Conservation (phyloP, 352 stramenopile species). For the Globisporangium megalacanthum region DNA sequence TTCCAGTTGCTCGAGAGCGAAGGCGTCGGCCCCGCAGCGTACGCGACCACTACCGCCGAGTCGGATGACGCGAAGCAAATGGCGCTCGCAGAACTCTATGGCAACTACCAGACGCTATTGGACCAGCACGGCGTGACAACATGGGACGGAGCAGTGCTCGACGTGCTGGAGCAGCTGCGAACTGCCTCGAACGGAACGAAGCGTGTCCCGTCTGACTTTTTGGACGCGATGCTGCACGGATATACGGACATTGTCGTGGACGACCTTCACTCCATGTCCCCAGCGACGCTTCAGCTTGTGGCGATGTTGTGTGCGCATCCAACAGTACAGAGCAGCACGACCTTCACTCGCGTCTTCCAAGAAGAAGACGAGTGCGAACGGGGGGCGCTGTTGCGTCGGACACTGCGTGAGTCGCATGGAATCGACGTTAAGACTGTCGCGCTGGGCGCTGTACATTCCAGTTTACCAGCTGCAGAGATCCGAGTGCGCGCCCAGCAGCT, state of each 20-base stretch:
- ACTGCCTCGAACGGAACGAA: slow-evolving; percentile 4
- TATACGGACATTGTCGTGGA: slow-evolving; percentile 71
- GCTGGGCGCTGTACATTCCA: not conserved
- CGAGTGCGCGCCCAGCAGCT: slow-evolving; percentile 5
- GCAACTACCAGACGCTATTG: slow-evolving; percentile 45
- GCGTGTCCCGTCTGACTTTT: slow-evolving; percentile 23
- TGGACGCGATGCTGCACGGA: slow-evolving; percentile 23
- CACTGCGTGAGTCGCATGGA: slow-evolving; percentile 12
- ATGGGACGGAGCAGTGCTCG: slow-evolving; percentile 62
- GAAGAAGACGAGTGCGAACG: slow-evolving; percentile 23
- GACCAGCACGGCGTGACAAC: slow-evolving; percentile 47
- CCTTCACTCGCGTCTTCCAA: slow-evolving; percentile 41
- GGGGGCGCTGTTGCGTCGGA: slow-evolving; percentile 29
- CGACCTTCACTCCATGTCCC: slow-evolving; percentile 60
- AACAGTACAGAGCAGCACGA: slow-evolving; percentile 44
- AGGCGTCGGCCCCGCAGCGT: slow-evolving; percentile 38
- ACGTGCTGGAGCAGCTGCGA: slow-evolving; percentile 25
- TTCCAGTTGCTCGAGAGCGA: slow-evolving; percentile 67
- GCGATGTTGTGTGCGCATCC: slow-evolving; percentile 30
- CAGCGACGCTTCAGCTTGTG: slow-evolving; percentile 53
- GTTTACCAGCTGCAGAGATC: slow-evolving; percentile 1
- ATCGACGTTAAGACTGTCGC: not conserved
- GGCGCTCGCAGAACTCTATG: slow-evolving; percentile 47
- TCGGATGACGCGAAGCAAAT: slow-evolving; percentile 13
- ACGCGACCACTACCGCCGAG: slow-evolving; percentile 19